phyloP scores from a whole-genome alignment of 2,329 filamentous ascomycete genomes.

The Fusarium domesticum region DNA sequence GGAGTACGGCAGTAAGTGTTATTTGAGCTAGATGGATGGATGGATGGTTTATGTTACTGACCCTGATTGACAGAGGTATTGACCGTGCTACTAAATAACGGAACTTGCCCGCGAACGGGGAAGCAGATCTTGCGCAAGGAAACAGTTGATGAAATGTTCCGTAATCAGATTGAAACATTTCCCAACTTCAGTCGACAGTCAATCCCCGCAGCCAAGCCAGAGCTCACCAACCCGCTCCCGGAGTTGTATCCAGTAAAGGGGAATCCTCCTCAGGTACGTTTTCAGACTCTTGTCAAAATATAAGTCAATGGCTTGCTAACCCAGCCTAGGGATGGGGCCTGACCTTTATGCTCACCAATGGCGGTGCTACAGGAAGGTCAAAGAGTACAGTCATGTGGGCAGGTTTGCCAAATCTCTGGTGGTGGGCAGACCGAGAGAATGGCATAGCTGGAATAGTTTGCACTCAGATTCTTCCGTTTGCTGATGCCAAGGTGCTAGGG shows the following conservation, averaged over 20 bases:
- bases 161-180: constrained; percentile 57
- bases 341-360: constrained; percentile 52
- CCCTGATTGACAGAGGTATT: constrained; percentile 48
- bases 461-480: constrained; percentile 51
- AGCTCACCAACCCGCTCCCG: constrained; percentile 44
- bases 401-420: constrained; percentile 58
- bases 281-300: background rate
- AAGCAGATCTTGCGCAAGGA: constrained; percentile 50
- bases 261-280: constrained; percentile 47
- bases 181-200: constrained; percentile 49
- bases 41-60: background rate
- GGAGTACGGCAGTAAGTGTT: constrained; percentile 55
- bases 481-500: constrained; percentile 39
- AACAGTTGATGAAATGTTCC: constrained; percentile 63
- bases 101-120: constrained; percentile 56
- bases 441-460: constrained; percentile 54
- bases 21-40: no score
- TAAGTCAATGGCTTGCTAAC: background rate
- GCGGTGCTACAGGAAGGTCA: constrained; percentile 51
- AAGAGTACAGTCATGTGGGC: constrained; percentile 54
- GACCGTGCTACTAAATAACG: constrained; percentile 61
- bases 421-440: constrained; percentile 61
- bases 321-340: constrained; percentile 55
- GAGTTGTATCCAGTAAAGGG: constrained; percentile 48
- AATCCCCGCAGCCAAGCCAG: constrained; percentile 46